Conservation (phyloP, 345 rosid genomes). For the Populus tremula region DNA sequence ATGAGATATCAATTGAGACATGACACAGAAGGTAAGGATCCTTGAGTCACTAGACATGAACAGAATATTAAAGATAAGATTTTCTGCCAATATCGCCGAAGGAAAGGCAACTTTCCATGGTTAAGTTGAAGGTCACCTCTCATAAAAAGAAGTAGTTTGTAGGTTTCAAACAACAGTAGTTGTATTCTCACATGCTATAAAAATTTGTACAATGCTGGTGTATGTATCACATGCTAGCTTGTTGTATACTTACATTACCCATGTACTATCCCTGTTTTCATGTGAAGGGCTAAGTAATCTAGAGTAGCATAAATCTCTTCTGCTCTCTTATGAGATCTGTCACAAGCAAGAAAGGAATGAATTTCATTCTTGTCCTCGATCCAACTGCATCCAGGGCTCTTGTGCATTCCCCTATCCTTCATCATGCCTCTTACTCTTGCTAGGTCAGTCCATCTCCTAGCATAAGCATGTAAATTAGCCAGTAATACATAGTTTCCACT, state of each 20-base stretch:
- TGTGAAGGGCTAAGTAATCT: constrained; percentile 40
- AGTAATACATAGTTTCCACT: constrained; percentile 21
- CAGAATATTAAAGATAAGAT: too few species aligned
- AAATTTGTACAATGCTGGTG: too few species aligned
- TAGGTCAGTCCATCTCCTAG: constrained; percentile 18
- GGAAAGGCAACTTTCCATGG: too few species aligned
- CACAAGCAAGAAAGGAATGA: constrained; percentile 19
- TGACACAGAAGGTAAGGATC: too few species aligned
- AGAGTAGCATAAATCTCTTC: constrained; percentile 30
- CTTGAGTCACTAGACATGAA: too few species aligned
- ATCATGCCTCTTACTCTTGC: constrained; percentile 17
- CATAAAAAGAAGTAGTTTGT: too few species aligned
- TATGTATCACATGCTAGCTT: too few species aligned
- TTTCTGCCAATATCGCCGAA: too few species aligned
- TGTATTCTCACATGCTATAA: too few species aligned
- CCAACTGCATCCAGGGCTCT: constrained; percentile 35
- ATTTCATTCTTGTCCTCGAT: constrained; percentile 22
- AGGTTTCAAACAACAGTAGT: too few species aligned
- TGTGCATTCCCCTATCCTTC: constrained; percentile 19
- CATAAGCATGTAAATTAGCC: constrained; percentile 25
- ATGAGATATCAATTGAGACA: too few species aligned
- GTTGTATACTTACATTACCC: not conserved
- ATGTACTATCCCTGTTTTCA: constrained; percentile 24
- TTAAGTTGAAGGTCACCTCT: too few species aligned
- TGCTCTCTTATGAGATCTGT: constrained; percentile 15